phyloP scores from a whole-genome alignment of 1,284 basidiomycete species.

The Pseudozyma thailandica region DNA sequence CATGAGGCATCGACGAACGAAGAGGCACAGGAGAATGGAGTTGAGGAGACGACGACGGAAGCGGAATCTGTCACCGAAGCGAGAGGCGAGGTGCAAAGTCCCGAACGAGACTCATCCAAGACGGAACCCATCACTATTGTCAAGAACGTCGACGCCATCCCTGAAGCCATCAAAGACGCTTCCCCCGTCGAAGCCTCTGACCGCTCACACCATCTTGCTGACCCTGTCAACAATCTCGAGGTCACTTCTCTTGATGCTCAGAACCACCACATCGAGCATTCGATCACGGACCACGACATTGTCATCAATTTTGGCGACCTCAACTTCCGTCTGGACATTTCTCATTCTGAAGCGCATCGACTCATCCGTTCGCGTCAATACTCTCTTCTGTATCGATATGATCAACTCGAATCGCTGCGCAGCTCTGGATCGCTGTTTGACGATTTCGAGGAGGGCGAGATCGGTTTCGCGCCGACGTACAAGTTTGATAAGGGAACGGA shows the following conservation, averaged over 20 bases:
- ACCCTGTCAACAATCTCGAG: not conserved
- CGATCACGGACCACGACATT: constrained; percentile 67
- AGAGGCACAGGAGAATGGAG: not conserved
- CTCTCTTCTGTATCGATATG: constrained; percentile 76
- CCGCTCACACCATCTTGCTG: not conserved
- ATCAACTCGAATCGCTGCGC: constrained; percentile 69
- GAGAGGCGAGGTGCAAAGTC: no score
- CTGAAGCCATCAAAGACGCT: not conserved
- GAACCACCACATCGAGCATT: constrained; percentile 9
- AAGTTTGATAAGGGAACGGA: constrained; percentile 81
- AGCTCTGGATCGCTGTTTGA: constrained; percentile 73
- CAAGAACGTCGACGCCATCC: not conserved
- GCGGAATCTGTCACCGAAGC: no score
- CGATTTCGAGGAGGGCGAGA: constrained; percentile 86
- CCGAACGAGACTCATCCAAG: not conserved
- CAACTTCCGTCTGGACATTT: constrained; percentile 91
- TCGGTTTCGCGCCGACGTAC: constrained; percentile 89
- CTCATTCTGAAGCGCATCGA: constrained; percentile 81
- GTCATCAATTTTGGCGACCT: constrained; percentile 91
- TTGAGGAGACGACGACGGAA: not conserved
- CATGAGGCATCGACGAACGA: constrained; percentile 1
- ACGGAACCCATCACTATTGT: not conserved
- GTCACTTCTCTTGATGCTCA: not conserved
- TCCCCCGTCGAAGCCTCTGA: not conserved
- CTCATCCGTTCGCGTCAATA: constrained; percentile 31